These are phyloP conservation scores for Backusella liffmaniae DNA, from an alignment of 192 early-diverging fungal species.

Conservation along the genomic window DNA sequence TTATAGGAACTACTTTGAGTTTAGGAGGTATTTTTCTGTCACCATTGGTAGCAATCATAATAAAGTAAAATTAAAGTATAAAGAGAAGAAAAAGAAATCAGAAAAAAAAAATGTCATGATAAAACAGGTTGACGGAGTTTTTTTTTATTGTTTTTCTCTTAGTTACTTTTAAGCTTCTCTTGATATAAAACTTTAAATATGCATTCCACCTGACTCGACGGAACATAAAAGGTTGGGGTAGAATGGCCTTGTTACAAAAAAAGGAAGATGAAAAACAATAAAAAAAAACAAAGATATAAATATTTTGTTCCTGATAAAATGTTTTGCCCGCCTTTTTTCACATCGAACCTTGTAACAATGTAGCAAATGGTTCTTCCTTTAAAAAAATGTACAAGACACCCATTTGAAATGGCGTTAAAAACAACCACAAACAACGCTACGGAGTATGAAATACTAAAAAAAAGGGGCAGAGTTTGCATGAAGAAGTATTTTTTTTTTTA, in stretches of 20 bases:
- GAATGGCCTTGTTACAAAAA: not conserved
- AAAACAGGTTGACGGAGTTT: not conserved
- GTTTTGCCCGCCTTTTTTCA: not conserved
- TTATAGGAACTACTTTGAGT: constrained; percentile 6
- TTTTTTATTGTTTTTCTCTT: not conserved
- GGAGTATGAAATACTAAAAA: not conserved
- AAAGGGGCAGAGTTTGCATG: not conserved
- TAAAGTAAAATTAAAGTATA: not conserved
- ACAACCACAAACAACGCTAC: not conserved
- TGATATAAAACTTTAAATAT: not conserved
- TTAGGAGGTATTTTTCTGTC: constrained; percentile 11
- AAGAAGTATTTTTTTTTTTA: not conserved
- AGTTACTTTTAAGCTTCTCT: not conserved
- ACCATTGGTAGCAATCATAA: not conserved
- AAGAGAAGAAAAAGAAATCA: not conserved
- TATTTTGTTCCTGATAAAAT: constrained; percentile 1
- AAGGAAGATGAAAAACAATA: not conserved
- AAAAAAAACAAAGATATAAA: not conserved
- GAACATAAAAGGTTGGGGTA: not conserved
- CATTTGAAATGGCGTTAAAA: no score
- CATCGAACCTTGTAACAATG: not conserved
- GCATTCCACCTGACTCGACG: not conserved
- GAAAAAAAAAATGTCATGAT: not conserved
- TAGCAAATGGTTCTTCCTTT: not conserved
- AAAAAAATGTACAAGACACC: no score